Percentiles rank a stretch among this genome's conserved stretches.
These are phyloP conservation scores for Pythium apleroticum DNA, from an alignment of 352 stramenopile genomes.

Conservation along the genomic window DNA sequence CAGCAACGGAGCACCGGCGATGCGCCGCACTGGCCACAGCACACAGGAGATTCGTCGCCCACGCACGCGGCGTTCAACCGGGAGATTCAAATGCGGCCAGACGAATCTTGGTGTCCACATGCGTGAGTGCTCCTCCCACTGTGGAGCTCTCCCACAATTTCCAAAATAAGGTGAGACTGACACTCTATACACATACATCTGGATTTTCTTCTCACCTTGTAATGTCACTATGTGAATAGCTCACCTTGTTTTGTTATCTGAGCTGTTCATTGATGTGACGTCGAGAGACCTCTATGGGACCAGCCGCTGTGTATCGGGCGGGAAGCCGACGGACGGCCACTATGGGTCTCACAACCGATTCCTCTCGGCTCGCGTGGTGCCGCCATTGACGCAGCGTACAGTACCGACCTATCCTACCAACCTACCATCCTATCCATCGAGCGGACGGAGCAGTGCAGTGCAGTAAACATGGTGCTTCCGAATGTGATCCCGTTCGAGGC, in stretches of 20 bases:
- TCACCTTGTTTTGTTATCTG: not conserved
- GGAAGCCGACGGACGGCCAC: not conserved
- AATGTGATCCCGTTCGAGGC: constrained; percentile 24
- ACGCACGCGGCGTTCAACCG: not conserved
- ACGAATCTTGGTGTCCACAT: not conserved
- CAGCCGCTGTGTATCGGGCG: not conserved
- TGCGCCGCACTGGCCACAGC: not conserved
- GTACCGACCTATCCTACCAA: too few species aligned
- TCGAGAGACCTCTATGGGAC: not conserved
- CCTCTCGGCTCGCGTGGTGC: not conserved
- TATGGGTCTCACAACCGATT: constrained; percentile 1
- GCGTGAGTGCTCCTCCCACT: not conserved
- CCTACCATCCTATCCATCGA: too few species aligned
- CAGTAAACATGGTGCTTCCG: constrained; percentile 4
- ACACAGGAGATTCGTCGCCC: not conserved
- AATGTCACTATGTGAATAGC: not conserved
- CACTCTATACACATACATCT: too few species aligned
- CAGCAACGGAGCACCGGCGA: not conserved
- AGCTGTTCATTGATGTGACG: not conserved
- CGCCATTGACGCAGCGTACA: not conserved
- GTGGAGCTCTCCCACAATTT: not conserved
- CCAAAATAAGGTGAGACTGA: not conserved
- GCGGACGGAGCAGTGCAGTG: not conserved
- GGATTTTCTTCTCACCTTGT: too few species aligned
- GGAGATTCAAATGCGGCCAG: not conserved